Percentiles rank a stretch among this genome's conserved stretches.
Evolutionary conservation across 2,329 filamentous ascomycete species (phyloP).

Genomic region (Aureobasidium sp.): DNA sequence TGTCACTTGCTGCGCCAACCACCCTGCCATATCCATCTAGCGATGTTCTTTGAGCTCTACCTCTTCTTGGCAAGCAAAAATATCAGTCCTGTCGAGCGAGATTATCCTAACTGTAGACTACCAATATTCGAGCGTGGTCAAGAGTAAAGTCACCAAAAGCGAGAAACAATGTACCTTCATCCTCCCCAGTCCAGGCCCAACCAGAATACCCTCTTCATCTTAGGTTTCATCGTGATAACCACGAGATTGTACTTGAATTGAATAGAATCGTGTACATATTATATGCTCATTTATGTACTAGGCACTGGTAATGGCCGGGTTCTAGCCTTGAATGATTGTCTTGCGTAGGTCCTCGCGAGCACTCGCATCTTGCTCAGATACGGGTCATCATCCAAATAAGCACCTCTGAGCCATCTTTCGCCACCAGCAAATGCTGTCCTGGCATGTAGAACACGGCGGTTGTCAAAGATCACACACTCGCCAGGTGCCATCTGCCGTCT

Average conservation of each 20-base stretch:
- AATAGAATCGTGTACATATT: neutral
- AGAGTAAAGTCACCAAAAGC: no score
- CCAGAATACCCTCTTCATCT: no score
- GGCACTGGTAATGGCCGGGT: no score
- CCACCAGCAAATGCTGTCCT: slow-evolving; percentile 64
- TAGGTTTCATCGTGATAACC: no score
- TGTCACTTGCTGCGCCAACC: neutral
- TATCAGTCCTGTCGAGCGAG: no score
- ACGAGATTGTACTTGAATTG: no score
- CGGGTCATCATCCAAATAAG: slow-evolving; percentile 68
- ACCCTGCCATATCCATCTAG: neutral
- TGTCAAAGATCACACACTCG: slow-evolving; percentile 91
- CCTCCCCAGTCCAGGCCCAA: no score
- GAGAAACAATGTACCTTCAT: no score
- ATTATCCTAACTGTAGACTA: no score
- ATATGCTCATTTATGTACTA: neutral
- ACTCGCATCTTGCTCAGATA: slow-evolving; percentile 36
- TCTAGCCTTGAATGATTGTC: no score
- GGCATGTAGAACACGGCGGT: slow-evolving; percentile 77
- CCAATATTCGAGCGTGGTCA: no score
- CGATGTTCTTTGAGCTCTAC: neutral
- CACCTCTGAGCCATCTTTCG: slow-evolving; percentile 74
- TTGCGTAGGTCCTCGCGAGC: neutral
- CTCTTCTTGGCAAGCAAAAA: neutral
- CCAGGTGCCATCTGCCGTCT: slow-evolving; percentile 69